A percentile compares a stretch with the other conserved stretches of the same genome.
phyloP scores from a whole-genome alignment of 2,329 filamentous ascomycete genomes.

The Chaetomiaceae sp. region DNA sequence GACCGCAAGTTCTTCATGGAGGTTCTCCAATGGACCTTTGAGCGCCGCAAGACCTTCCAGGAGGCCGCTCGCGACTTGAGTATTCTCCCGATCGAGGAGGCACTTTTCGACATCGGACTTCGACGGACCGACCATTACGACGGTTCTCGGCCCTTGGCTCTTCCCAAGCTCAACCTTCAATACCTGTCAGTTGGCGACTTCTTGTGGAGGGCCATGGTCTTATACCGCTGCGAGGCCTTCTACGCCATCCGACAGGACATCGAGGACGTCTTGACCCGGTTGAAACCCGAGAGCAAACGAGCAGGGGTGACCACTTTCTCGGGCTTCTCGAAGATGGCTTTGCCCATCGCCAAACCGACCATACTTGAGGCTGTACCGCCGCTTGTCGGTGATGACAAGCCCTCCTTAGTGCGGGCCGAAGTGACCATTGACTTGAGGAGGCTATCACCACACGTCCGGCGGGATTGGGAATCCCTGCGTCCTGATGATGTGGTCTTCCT shows the following conservation, averaged over 20 bases:
- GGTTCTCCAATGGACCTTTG: slow-evolving; percentile 67
- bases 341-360: slow-evolving; percentile 78
- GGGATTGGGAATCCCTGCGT: slow-evolving; percentile 85
- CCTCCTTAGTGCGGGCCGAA: slow-evolving; percentile 82
- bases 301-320: slow-evolving; percentile 68
- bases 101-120: slow-evolving; percentile 74
- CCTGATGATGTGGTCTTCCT: slow-evolving; percentile 89
- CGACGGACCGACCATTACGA: slow-evolving; percentile 82
- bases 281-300: slow-evolving; percentile 63
- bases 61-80: slow-evolving; percentile 67
- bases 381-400: slow-evolving; percentile 74
- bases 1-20: slow-evolving; percentile 66
- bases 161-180: slow-evolving; percentile 92
- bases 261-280: slow-evolving; percentile 71
- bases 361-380: slow-evolving; percentile 82
- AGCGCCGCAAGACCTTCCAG: slow-evolving; percentile 76
- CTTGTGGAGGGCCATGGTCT: slow-evolving; percentile 85
- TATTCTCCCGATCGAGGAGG: slow-evolving; percentile 76
- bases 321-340: slow-evolving; percentile 86
- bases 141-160: slow-evolving; percentile 77
- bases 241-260: slow-evolving; percentile 91
- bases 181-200: slow-evolving; percentile 95
- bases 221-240: slow-evolving; percentile 88
- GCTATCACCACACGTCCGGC: slow-evolving; percentile 68
- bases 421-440: slow-evolving; percentile 77